Conservation (phyloP, 208 protist species). For the Trypanosoma rangeli region DNA sequence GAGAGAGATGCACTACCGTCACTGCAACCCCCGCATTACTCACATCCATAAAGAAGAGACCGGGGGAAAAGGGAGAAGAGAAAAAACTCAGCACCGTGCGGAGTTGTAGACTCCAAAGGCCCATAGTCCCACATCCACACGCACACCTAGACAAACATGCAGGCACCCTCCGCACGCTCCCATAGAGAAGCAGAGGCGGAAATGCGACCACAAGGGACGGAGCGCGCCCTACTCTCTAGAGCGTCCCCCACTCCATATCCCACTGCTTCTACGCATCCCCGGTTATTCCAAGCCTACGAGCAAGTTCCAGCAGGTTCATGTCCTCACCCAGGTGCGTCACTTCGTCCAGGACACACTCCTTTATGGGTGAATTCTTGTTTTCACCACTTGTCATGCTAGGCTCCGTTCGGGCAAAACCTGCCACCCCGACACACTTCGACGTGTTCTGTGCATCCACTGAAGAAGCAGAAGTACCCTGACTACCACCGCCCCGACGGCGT, state of each 20-base stretch:
- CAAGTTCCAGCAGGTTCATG: neutral
- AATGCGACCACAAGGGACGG: neutral
- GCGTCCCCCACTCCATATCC: neutral
- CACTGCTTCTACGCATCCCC: neutral
- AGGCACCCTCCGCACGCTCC: neutral
- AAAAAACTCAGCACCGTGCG: too few relatives aligned
- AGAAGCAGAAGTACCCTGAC: neutral
- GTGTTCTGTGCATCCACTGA: neutral
- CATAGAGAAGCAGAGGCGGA: neutral
- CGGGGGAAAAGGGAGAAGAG: neutral
- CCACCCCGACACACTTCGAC: neutral
- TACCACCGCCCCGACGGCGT: neutral
- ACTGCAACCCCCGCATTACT: neutral
- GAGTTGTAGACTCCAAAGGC: too few relatives aligned
- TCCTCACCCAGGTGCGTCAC: neutral
- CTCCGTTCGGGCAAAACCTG: neutral
- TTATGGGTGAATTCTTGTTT: neutral
- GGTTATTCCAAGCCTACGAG: constrained; percentile 7
- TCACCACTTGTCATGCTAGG: neutral
- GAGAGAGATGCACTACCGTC: neutral
- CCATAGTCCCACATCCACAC: too few relatives aligned
- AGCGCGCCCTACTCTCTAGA: neutral
- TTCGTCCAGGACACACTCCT: neutral
- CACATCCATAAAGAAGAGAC: neutral
- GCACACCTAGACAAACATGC: neutral